A percentile compares a stretch with the other conserved stretches of the same genome.
These are phyloP conservation scores for Gossypium rotundifolium DNA, from an alignment of 345 rosid genomes.

Conservation along the genomic window DNA sequence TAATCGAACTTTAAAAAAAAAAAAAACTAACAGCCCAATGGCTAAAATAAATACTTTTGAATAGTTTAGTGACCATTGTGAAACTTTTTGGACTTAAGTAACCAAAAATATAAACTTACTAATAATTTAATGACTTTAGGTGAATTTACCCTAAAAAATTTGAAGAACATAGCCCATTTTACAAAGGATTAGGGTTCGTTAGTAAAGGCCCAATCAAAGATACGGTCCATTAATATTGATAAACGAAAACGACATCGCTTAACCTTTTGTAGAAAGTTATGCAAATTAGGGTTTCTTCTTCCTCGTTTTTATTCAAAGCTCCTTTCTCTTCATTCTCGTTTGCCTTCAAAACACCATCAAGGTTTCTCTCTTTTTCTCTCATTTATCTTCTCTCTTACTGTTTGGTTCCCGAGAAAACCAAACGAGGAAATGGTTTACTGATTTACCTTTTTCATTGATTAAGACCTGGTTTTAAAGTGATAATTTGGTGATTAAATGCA, in stretches of 20 bases:
- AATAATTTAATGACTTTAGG: no score
- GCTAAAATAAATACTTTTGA: no score
- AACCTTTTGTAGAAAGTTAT: not conserved
- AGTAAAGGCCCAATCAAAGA: not conserved
- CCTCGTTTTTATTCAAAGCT: conserved; percentile 3
- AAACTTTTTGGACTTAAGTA: no score
- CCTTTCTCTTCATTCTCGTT: not conserved
- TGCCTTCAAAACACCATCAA: conserved; percentile 3
- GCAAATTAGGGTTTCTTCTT: conserved; percentile 23
- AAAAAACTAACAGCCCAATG: no score
- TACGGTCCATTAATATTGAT: not conserved
- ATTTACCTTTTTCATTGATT: not conserved
- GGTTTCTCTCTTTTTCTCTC: conserved; percentile 3
- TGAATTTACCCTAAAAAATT: no score
- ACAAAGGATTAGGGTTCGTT: not conserved
- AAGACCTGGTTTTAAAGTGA: not conserved
- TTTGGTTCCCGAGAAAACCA: not conserved
- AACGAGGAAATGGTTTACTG: not conserved
- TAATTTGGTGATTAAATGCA: conserved; percentile 20
- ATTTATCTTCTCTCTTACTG: not conserved
- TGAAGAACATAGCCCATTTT: no score
- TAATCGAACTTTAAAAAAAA: no score
- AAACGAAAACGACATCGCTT: not conserved
- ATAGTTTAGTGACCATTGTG: no score
- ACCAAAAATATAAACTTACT: no score